Evolutionary conservation across 192 early-diverging fungal species (phyloP).

Genomic region (Mortierella alpina): DNA sequence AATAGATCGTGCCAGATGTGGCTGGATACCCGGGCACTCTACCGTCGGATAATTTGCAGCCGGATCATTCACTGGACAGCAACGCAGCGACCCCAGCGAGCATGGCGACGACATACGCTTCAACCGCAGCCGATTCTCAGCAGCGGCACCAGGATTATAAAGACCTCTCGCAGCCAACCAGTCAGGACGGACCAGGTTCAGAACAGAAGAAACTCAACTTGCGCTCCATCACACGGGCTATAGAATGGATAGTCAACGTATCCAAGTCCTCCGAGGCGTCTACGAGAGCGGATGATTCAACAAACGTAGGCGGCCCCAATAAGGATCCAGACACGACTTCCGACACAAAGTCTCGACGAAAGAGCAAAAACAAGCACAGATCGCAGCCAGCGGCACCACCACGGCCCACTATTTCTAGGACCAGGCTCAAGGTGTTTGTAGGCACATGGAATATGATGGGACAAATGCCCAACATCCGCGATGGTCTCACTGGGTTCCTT

Average conservation of each 20-base stretch:
- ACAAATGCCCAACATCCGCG: conserved; percentile 36
- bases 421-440: conserved; percentile 64
- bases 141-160: not conserved
- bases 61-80: no score
- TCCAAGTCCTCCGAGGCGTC: not conserved
- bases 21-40: no score
- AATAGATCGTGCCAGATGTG: no score
- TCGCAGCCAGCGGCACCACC: conserved; percentile 2
- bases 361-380: conserved; percentile 4
- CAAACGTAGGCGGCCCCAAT: not conserved
- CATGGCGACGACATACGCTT: no score
- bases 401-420: conserved; percentile 40
- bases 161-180: no score
- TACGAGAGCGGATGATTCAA: not conserved
- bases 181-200: not conserved
- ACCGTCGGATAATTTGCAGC: no score
- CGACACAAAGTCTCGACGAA: not conserved
- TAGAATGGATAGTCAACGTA: conserved; percentile 19
- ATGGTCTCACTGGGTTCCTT: conserved; percentile 54
- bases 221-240: conserved; percentile 5
- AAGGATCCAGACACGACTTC: not conserved
- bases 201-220: not conserved
- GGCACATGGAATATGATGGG: conserved; percentile 72
- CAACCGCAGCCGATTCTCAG: not conserved
- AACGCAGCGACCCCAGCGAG: no score